Conservation (phyloP, 164 flowering plant species). For the Nymphaea colorata region DNA sequence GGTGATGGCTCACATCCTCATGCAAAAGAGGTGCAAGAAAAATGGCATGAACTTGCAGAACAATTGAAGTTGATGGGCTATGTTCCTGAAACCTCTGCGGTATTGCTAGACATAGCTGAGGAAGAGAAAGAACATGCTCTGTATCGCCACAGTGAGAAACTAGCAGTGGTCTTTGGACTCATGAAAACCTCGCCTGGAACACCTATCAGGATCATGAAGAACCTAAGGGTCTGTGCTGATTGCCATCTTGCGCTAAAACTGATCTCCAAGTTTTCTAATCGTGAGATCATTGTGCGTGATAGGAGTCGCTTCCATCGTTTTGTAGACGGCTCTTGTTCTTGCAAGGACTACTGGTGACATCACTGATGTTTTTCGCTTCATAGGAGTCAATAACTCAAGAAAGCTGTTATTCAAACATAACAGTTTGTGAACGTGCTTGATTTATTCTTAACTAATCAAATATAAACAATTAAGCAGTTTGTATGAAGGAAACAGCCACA, state of each 20-base stretch:
- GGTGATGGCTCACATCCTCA: slow-evolving; percentile 47
- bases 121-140: slow-evolving; percentile 33
- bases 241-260: slow-evolving; percentile 51
- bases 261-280: slow-evolving; percentile 24
- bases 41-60: slow-evolving; percentile 32
- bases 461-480: no score
- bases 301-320: slow-evolving; percentile 56
- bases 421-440: no score
- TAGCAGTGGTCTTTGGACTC: slow-evolving; percentile 47
- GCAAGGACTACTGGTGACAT: slow-evolving; percentile 46
- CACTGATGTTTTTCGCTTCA: no score
- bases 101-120: slow-evolving; percentile 46
- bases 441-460: no score
- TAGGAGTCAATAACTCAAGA: no score
- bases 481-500: no score
- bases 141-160: slow-evolving; percentile 57
- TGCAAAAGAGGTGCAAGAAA: slow-evolving; percentile 26
- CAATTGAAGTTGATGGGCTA: slow-evolving; percentile 41
- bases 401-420: no score
- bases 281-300: slow-evolving; percentile 54
- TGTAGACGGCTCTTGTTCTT: slow-evolving; percentile 42
- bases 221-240: slow-evolving; percentile 56
- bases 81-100: slow-evolving; percentile 41
- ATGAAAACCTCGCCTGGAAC: slow-evolving; percentile 30
- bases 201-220: slow-evolving; percentile 55